These are phyloP conservation scores for Exsudoporus floridanus DNA, from an alignment of 1,284 basidiomycete genomes.

Conservation along the genomic window DNA sequence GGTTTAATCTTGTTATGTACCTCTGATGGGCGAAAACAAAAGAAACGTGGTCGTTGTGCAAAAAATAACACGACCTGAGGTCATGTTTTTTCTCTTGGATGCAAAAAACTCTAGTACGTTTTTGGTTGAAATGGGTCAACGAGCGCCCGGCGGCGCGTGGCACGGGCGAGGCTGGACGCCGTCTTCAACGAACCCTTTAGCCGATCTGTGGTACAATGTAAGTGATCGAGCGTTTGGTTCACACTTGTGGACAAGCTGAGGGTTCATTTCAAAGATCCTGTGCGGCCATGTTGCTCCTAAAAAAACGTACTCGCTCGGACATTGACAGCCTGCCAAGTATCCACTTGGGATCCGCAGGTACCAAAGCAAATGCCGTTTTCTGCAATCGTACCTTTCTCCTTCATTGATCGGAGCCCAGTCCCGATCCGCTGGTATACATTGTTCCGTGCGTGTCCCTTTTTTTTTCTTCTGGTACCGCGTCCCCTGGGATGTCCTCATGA, in stretches of 20 bases:
- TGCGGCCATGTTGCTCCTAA: not conserved
- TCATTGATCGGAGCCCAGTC: not conserved
- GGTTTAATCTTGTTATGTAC: not conserved
- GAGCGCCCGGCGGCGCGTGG: not conserved
- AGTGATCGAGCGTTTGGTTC: too few species aligned
- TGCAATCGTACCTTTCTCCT: not conserved
- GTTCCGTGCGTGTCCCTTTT: not conserved
- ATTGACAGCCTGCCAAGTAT: not conserved
- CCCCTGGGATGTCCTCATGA: not conserved
- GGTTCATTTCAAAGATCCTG: conserved; percentile 4
- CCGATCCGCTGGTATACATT: not conserved
- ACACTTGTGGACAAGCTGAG: too few species aligned
- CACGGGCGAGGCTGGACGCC: not conserved
- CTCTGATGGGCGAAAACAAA: conserved; percentile 12
- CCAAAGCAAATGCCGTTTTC: not conserved
- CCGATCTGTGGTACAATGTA: not conserved
- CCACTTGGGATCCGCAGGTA: not conserved
- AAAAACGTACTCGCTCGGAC: too few species aligned
- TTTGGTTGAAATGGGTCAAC: not conserved
- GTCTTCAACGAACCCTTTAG: not conserved
- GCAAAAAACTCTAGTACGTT: not conserved
- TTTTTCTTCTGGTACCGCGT: not conserved
- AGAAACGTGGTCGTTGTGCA: not conserved
- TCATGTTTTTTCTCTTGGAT: not conserved
- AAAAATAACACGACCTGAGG: not conserved